Evolutionary conservation across 495 filamentous ascomycete genomes (phyloP), one percentile per base, ranked within the genome.

Genomic region (Annulohypoxylon maeteangense): DNA sequence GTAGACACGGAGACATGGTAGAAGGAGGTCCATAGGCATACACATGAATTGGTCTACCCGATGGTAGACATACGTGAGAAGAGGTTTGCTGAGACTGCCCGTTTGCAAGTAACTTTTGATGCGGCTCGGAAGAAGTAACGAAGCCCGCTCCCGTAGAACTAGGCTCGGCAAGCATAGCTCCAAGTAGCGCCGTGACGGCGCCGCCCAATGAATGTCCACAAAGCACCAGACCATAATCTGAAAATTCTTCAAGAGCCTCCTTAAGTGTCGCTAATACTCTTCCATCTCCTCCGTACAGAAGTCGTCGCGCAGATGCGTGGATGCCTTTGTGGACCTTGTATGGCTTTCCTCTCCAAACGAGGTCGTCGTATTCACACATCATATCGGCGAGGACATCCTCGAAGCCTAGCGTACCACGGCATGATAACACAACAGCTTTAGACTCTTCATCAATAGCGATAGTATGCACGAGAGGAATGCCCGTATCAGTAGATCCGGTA

Each of bases 271-370:
- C 82, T 66, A 94, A 84, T 1, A 94, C 89, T 48, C 87, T 79
- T 5, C 90, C 89, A 34, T 88, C 88, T 14, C 81, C 81, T 16
- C 89, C 89, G 73, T 89, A 87, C 0, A 94, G 81, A 1, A 94
- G 82, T 5, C 91, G 86, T 23, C 87, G 82, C 2, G 92, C 92
- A 3, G 91, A 93, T 11, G 91, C 91, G 69, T 92, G 89, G 71
- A 94, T 92, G n/a, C 92, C 92, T 75, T 93, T 93, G 79, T 94
- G 92, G 0, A 93, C 91, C 58, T 90, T 89, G 80, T 93, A 93
- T 2, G 75, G 75, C 54, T 83, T 87, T 12, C 90, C 90, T 54
- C 89, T 86, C 85, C 90, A 91, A 31, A 82, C 68, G 0, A 94
- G 83, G 53, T 90, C 87, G 68, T 93, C 91, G 64, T 92, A 94